Conservation (phyloP, 2,329 filamentous ascomycete species). For the Trichoderma brevicompactum region DNA sequence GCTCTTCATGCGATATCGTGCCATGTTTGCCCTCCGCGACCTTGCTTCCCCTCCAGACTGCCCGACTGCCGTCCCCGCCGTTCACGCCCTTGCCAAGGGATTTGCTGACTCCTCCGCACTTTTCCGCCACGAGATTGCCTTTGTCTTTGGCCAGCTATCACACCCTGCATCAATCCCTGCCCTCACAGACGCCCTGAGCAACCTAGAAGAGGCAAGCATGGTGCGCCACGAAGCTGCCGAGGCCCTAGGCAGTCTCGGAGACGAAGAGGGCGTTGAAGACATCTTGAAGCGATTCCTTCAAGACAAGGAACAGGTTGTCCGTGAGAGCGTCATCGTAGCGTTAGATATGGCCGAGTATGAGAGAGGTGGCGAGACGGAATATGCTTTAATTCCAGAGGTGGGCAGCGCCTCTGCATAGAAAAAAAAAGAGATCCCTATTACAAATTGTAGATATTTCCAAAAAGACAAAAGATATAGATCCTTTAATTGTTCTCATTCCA, state of each 20-base stretch:
- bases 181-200: conserved; percentile 75
- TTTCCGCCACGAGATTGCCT: conserved; percentile 97
- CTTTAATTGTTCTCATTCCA: conserved; percentile 65
- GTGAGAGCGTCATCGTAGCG: conserved; percentile 92
- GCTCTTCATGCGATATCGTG: conserved; percentile 91
- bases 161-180: conserved; percentile 97
- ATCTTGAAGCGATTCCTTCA: conserved; percentile 81
- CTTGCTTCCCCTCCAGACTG: conserved; percentile 91
- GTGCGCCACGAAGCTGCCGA: conserved; percentile 97
- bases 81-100: conserved; percentile 83
- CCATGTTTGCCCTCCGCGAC: conserved; percentile 97
- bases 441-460: conserved; percentile 12
- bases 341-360: conserved; percentile 98
- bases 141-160: conserved; percentile 94
- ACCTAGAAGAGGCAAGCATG: conserved; percentile 88
- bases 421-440: background rate
- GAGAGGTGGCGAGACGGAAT: conserved; percentile 84
- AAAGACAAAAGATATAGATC: background rate
- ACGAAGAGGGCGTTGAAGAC: conserved; percentile 91
- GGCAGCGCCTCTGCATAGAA: conserved; percentile 48
- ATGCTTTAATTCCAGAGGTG: conserved; percentile 81
- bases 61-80: conserved; percentile 84
- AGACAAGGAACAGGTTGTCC: conserved; percentile 89
- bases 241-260: conserved; percentile 89
- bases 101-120: conserved; percentile 85